phyloP scores from a whole-genome alignment of 495 filamentous ascomycete species.

The Penicillium lividum region DNA sequence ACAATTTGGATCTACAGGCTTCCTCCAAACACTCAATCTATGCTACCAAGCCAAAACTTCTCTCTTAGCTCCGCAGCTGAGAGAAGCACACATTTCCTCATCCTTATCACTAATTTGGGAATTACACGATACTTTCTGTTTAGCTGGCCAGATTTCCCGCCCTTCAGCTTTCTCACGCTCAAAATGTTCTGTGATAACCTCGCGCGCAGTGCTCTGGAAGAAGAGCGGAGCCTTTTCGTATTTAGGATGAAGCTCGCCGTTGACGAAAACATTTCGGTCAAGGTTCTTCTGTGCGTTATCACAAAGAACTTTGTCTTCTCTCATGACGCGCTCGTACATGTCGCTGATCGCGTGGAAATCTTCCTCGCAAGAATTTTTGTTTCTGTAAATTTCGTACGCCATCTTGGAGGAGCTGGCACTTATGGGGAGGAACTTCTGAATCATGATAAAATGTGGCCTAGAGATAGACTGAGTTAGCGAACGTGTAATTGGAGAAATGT shows the following conservation, averaged over 20 bases:
- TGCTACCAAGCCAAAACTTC: conserved; percentile 29
- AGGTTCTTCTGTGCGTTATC: conserved; percentile 50
- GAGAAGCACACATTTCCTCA: conserved; percentile 27
- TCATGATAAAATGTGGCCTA: conserved; percentile 50
- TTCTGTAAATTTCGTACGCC: conserved; percentile 51
- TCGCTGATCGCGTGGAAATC: conserved; percentile 43
- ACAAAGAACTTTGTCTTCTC: conserved; percentile 51
- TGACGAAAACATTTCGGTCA: conserved; percentile 46
- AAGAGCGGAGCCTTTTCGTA: conserved; percentile 51
- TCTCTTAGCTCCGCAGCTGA: conserved; percentile 30
- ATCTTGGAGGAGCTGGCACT: conserved; percentile 38
- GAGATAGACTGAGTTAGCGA: conserved; percentile 1
- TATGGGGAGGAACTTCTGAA: conserved; percentile 49
- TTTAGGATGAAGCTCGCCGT: conserved; percentile 51
- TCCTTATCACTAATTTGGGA: conserved; percentile 29
- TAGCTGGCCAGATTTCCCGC: conserved; percentile 47
- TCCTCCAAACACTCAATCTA: background rate
- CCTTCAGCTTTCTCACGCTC: conserved; percentile 39
- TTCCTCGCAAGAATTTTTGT: conserved; percentile 40
- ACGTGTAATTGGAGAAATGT: background rate
- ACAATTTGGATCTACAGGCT: background rate
- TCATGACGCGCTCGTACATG: conserved; percentile 46
- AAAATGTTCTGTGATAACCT: conserved; percentile 43
- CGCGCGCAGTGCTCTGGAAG: conserved; percentile 47
- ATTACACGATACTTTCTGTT: conserved; percentile 24